Conservation (phyloP, 306 rosid genomes). For the Abrus pulchellus region DNA sequence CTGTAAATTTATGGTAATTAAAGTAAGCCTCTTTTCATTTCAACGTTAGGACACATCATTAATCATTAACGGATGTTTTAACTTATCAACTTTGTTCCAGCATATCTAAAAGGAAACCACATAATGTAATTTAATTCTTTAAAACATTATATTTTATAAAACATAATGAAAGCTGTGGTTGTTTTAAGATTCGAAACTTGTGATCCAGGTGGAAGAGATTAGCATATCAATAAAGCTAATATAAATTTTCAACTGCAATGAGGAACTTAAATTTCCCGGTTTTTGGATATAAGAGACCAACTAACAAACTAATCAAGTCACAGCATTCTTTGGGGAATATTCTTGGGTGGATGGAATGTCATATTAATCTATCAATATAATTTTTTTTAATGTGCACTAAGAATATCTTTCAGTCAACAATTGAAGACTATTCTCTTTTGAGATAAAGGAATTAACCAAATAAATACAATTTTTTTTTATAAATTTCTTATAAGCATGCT, state of each 20-base stretch:
- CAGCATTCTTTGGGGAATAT: slow-evolving; percentile 41
- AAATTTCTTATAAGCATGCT: too few species aligned
- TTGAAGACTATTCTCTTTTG: too few species aligned
- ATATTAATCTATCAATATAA: background rate
- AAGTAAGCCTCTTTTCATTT: slow-evolving; percentile 4
- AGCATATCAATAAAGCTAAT: slow-evolving; percentile 19
- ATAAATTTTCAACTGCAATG: background rate
- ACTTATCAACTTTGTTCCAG: slow-evolving; percentile 32
- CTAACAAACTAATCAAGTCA: background rate
- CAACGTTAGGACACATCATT: slow-evolving; percentile 17
- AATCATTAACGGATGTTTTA: slow-evolving; percentile 20
- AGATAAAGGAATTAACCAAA: too few species aligned
- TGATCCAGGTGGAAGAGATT: slow-evolving; percentile 24
- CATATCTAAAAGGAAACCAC: slow-evolving; percentile 41
- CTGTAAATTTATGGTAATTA: slow-evolving; percentile 8
- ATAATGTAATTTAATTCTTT: slow-evolving; percentile 5
- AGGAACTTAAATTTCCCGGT: background rate
- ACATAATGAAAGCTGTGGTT: slow-evolving; percentile 19
- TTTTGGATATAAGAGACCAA: slow-evolving; percentile 2
- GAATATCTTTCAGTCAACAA: too few species aligned
- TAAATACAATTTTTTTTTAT: too few species aligned
- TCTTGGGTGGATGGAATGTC: background rate
- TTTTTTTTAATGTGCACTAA: too few species aligned
- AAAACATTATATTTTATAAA: slow-evolving; percentile 11
- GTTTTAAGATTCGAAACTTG: slow-evolving; percentile 42